Evolutionary conservation across 176 grass and related monocot species (phyloP).

Genomic region (Musa troglodytarum): DNA sequence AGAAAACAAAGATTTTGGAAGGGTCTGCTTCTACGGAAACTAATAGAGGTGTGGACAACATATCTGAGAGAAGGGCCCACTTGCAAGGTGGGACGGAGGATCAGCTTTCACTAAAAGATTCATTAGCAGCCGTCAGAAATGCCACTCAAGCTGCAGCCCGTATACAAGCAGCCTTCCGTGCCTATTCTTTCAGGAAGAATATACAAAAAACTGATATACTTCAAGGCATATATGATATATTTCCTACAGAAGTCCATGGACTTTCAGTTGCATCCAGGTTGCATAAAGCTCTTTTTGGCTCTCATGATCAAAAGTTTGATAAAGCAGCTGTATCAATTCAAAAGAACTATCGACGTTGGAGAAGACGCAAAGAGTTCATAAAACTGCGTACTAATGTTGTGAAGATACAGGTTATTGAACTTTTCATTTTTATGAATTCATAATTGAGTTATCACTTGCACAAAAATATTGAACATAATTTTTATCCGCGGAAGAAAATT

Average conservation of each 20-base stretch:
- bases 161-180: conserved; percentile 69
- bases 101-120: conserved; percentile 77
- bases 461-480: neutral
- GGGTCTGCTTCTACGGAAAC: conserved; percentile 4
- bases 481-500: neutral
- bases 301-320: conserved; percentile 25
- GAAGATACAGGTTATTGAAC: conserved; percentile 65
- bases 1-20: conserved; percentile 23
- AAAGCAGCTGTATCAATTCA: conserved; percentile 90
- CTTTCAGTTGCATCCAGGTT: conserved; percentile 19
- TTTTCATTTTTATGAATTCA: neutral
- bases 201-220: conserved; percentile 29
- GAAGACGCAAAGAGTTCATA: conserved; percentile 55
- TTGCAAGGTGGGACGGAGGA: conserved; percentile 45
- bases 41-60: conserved; percentile 33
- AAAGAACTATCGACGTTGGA: conserved; percentile 91
- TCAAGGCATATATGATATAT: conserved; percentile 24
- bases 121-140: conserved; percentile 55
- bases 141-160: conserved; percentile 70
- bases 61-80: conserved; percentile 51
- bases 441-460: neutral
- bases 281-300: conserved; percentile 4
- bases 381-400: conserved; percentile 40
- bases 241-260: conserved; percentile 22
- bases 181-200: conserved; percentile 59